These are phyloP conservation scores for Fraxinus sp. DNA, from an alignment of 305 asterid genomes.

Conservation along the genomic window DNA sequence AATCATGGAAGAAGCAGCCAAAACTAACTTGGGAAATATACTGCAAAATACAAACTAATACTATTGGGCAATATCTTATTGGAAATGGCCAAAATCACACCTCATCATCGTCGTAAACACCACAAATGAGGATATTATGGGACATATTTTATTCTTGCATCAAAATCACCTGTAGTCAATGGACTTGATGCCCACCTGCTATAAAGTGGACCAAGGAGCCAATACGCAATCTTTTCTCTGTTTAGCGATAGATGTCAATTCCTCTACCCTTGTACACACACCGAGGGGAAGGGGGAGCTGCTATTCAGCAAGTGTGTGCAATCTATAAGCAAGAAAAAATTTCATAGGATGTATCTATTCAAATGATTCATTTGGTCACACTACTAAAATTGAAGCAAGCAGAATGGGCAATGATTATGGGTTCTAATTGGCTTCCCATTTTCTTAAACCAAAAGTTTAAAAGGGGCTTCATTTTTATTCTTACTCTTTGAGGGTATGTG, in stretches of 20 bases:
- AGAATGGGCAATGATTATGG: neutral
- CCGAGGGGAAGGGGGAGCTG: neutral
- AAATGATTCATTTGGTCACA: neutral
- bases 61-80: neutral
- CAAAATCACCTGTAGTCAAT: neutral
- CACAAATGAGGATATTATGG: neutral
- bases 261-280: neutral
- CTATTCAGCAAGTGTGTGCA: neutral
- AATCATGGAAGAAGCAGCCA: slow-evolving; percentile 4
- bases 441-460: neutral
- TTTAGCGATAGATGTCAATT: neutral
- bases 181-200: neutral
- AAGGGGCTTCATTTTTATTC: neutral
- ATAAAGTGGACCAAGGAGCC: neutral
- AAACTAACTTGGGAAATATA: neutral
- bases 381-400: neutral
- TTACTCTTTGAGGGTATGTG: neutral
- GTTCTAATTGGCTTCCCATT: neutral
- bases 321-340: neutral
- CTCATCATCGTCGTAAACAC: neutral
- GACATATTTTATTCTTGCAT: neutral
- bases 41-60: neutral
- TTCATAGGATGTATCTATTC: neutral
- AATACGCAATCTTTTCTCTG: neutral
- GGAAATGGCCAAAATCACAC: neutral